Percentiles rank a stretch among this genome's conserved stretches.
Evolutionary conservation across 2,329 filamentous ascomycete species (phyloP).

Genomic region (Cyanodermella asteris): DNA sequence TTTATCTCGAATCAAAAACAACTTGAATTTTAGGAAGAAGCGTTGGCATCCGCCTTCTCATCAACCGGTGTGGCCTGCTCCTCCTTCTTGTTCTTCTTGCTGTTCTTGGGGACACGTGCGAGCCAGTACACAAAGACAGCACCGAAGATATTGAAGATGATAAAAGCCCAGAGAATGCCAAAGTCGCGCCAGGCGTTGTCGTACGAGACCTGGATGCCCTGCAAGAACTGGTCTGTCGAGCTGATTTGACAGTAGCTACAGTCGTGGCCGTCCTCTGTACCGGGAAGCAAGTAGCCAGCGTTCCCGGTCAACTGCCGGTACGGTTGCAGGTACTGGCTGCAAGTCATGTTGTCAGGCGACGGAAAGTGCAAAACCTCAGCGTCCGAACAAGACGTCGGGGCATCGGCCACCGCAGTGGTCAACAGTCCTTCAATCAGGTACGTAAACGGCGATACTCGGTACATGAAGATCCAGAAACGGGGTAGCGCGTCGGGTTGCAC

Average conservation of each 20-base stretch:
- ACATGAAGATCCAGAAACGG: conserved; percentile 69
- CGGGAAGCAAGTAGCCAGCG: too few relatives aligned
- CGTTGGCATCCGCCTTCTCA: too few relatives aligned
- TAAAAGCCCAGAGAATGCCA: conserved; percentile 38
- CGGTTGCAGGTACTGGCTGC: conserved; percentile 29
- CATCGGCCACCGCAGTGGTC: conserved; percentile 46
- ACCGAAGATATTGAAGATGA: conserved; percentile 34
- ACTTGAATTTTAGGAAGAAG: too few relatives aligned
- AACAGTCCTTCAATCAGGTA: conserved; percentile 59
- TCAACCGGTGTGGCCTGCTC: conserved; percentile 5
- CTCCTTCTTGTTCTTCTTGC: conserved; percentile 8
- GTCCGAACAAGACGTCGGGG: conserved; percentile 38
- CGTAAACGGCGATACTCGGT: conserved; percentile 60
- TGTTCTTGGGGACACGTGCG: conserved; percentile 6
- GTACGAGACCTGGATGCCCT: conserved; percentile 18
- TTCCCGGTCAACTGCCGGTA: too few relatives aligned
- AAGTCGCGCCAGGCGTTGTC: conserved; percentile 45
- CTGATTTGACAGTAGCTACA: conserved; percentile 3
- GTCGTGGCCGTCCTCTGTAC: too few relatives aligned
- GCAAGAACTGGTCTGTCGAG: conserved; percentile 1
- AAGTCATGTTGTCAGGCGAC: conserved; percentile 36
- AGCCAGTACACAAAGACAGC: conserved; percentile 32
- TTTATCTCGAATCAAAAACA: too few relatives aligned
- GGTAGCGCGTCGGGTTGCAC: conserved; percentile 40
- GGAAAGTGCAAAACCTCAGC: conserved; percentile 51